Percentiles rank a stretch among this genome's conserved stretches.
Conservation (phyloP, 768 basidiomycete genomes). For the Botryobasidium botryosum region DNA sequence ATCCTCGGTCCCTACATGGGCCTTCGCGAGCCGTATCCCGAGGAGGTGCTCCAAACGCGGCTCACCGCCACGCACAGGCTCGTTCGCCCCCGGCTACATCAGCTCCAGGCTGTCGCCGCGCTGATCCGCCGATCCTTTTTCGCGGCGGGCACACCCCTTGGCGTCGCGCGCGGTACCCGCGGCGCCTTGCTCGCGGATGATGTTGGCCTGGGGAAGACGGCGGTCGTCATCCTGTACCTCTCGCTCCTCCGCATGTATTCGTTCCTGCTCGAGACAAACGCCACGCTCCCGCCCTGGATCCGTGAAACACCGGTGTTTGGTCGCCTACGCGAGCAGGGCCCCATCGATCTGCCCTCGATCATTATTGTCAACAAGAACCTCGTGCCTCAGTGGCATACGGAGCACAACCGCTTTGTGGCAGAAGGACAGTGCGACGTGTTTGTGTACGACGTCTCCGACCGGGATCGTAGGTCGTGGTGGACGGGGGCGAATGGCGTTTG, state of each 20-base stretch:
- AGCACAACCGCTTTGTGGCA: background rate
- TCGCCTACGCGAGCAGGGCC: background rate
- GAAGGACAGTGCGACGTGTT: background rate
- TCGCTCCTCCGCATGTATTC: background rate
- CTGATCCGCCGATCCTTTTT: too few species aligned
- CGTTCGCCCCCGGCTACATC: background rate
- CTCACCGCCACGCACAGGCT: background rate
- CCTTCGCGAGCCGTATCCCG: too few species aligned
- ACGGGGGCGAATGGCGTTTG: too few species aligned
- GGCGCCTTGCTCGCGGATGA: background rate
- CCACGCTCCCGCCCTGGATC: background rate
- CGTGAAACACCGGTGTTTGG: background rate
- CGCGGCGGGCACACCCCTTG: background rate
- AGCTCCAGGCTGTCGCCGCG: background rate
- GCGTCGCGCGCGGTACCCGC: background rate
- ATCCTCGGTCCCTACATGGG: too few species aligned
- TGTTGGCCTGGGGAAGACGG: background rate
- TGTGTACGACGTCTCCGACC: background rate
- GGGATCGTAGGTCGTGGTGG: too few species aligned
- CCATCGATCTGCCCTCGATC: background rate
- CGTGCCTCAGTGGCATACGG: background rate
- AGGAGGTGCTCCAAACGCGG: too few species aligned
- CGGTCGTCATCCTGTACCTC: background rate
- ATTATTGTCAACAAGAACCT: constrained; percentile 1
- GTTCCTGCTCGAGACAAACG: background rate